Evolutionary conservation across 106 monocot genomes (phyloP).

Genomic region (Dioscorea zingiberensis): DNA sequence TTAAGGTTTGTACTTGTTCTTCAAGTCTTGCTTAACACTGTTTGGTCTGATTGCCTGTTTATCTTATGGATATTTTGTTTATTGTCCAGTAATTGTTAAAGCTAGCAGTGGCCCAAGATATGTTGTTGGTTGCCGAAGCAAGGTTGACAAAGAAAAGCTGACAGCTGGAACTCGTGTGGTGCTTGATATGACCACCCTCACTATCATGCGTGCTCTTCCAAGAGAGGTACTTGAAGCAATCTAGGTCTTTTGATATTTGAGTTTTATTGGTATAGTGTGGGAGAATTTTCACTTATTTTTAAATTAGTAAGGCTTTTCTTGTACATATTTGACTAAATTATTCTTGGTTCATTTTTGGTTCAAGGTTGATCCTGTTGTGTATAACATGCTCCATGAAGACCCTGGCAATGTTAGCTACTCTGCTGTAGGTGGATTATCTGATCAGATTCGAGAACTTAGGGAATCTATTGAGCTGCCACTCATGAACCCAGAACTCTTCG

Average conservation of each 20-base stretch:
- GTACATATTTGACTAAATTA: no score
- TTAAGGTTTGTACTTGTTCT: no score
- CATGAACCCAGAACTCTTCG: slow-evolving; percentile 90
- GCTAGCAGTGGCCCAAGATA: slow-evolving; percentile 99
- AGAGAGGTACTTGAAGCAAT: slow-evolving; percentile 74
- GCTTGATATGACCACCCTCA: slow-evolving; percentile 98
- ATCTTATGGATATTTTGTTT: neutral
- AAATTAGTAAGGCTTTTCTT: no score
- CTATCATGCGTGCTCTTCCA: slow-evolving; percentile 95
- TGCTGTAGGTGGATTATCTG: slow-evolving; percentile 84
- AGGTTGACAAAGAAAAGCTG: slow-evolving; percentile 93
- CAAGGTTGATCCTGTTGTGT: slow-evolving; percentile 94
- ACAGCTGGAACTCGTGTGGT: slow-evolving; percentile 95
- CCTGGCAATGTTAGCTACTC: slow-evolving; percentile 90
- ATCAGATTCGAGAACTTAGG: slow-evolving; percentile 88
- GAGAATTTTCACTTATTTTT: no score
- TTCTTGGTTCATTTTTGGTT: neutral
- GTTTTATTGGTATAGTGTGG: no score
- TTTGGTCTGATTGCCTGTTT: no score
- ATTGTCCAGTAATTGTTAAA: slow-evolving; percentile 79
- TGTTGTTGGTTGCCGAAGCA: slow-evolving; percentile 98
- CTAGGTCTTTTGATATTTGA: no score
- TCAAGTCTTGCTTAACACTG: no score
- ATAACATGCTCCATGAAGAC: slow-evolving; percentile 94
- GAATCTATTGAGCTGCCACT: slow-evolving; percentile 85